A percentile compares a stretch with the other conserved stretches of the same genome.
Conservation (phyloP, 352 stramenopile species). For the Phytophthora lateralis region DNA sequence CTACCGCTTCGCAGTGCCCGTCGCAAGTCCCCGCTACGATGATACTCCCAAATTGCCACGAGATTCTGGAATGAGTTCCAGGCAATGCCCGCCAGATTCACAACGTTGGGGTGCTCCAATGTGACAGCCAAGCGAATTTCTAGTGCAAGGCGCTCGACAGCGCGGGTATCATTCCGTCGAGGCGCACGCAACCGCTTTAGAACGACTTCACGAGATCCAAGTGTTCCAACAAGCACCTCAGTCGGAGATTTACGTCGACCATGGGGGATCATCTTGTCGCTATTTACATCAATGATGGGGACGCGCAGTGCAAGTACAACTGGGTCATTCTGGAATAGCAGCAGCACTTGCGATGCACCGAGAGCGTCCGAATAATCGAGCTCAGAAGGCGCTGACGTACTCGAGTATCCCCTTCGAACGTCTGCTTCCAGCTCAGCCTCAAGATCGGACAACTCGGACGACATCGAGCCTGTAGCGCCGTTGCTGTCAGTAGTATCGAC, state of each 20-base stretch:
- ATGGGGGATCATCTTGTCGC: constrained; percentile 42
- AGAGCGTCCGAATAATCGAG: constrained; percentile 54
- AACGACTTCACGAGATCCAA: constrained; percentile 42
- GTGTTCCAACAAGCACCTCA: constrained; percentile 49
- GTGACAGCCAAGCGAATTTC: constrained; percentile 63
- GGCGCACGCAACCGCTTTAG: constrained; percentile 51
- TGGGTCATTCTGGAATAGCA: constrained; percentile 57
- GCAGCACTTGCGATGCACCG: constrained; percentile 48
- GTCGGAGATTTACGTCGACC: constrained; percentile 32
- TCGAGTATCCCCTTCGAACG: constrained; percentile 16
- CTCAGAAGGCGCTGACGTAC: constrained; percentile 9
- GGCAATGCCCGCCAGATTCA: constrained; percentile 56
- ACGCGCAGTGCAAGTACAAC: constrained; percentile 52
- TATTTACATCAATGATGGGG: constrained; percentile 57
- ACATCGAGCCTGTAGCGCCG: constrained; percentile 19
- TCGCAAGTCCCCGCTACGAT: constrained; percentile 49
- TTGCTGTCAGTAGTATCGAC: constrained; percentile 17
- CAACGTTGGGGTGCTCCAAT: constrained; percentile 62
- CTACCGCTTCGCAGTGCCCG: constrained; percentile 26
- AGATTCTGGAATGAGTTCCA: constrained; percentile 71
- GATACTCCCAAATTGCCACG: constrained; percentile 51
- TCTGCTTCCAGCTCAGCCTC: constrained; percentile 27
- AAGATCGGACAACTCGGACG: constrained; percentile 23
- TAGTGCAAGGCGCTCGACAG: constrained; percentile 57
- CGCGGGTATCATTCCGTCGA: constrained; percentile 47